These are phyloP conservation scores for Trametopsis cervina DNA, from an alignment of 768 basidiomycete species.

Conservation along the genomic window DNA sequence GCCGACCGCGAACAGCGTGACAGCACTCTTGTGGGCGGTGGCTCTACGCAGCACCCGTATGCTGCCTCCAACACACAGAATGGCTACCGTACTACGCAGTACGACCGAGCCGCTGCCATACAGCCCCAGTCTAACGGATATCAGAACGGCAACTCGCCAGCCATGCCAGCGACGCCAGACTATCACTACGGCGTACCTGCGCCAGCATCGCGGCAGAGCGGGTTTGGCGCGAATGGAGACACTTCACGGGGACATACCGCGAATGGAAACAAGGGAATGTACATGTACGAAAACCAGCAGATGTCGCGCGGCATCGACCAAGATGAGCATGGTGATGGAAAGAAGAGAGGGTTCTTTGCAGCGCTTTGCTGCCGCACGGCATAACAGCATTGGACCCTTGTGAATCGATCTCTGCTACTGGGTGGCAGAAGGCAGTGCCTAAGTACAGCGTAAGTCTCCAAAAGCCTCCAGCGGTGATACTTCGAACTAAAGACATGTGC, in stretches of 20 bases:
- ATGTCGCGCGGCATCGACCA: conserved; percentile 49
- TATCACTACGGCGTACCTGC: conserved; percentile 56
- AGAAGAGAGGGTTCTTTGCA: conserved; percentile 55
- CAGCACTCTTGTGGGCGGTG: conserved; percentile 37
- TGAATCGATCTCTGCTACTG: conserved; percentile 10
- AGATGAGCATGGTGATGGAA: conserved; percentile 54
- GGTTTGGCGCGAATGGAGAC: conserved; percentile 46
- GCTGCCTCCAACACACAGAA: conserved; percentile 54
- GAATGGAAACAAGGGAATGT: conserved; percentile 43
- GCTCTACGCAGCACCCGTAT: conserved; percentile 65
- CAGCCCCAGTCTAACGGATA: conserved; percentile 26
- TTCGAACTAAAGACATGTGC: too few relatives aligned
- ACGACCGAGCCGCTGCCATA: conserved; percentile 42
- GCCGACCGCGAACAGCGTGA: conserved; percentile 23
- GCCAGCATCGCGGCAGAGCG: conserved; percentile 38
- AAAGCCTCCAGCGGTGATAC: too few relatives aligned
- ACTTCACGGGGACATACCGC: conserved; percentile 36
- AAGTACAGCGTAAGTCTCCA: too few relatives aligned
- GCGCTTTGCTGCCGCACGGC: conserved; percentile 68
- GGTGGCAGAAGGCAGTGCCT: conserved; percentile 14
- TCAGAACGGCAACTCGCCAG: conserved; percentile 39
- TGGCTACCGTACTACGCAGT: conserved; percentile 47
- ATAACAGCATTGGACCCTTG: conserved; percentile 34
- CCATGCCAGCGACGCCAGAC: conserved; percentile 33
- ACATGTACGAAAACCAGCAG: conserved; percentile 61